phyloP scores from a whole-genome alignment of 306 rosid genomes.

The Acmispon strigosus region DNA sequence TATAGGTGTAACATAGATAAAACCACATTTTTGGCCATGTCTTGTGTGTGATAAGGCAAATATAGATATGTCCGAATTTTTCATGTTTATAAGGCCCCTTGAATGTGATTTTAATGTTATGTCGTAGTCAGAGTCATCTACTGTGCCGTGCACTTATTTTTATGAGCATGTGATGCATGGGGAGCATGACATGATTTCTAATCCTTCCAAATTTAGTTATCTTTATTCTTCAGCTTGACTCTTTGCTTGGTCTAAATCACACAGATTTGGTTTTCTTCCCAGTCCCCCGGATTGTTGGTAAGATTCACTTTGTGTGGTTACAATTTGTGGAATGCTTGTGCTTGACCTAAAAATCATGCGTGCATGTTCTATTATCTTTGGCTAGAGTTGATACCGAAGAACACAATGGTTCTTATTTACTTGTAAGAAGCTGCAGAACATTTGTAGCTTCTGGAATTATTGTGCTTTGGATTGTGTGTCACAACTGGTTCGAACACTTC shows the following conservation, averaged over 20 bases:
- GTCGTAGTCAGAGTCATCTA: neutral
- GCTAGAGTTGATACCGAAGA: neutral
- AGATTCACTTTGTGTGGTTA: constrained; percentile 25
- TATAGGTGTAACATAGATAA: constrained; percentile 38
- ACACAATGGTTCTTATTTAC: too few relatives aligned
- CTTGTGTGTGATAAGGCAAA: too few relatives aligned
- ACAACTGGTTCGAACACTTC: too few relatives aligned
- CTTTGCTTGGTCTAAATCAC: constrained; percentile 11
- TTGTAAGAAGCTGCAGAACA: too few relatives aligned
- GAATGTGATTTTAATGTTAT: constrained; percentile 2
- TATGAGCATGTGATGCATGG: constrained; percentile 22
- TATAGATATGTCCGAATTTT: neutral
- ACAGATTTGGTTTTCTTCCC: neutral
- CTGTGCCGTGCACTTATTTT: neutral
- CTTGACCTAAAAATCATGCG: constrained; percentile 2
- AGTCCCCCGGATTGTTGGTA: neutral
- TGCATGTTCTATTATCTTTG: neutral
- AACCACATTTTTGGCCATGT: constrained; percentile 18
- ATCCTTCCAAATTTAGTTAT: constrained; percentile 20
- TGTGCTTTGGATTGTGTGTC: too few relatives aligned
- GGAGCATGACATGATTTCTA: constrained; percentile 1
- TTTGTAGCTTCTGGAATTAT: neutral
- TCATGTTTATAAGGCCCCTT: neutral
- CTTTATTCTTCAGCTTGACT: neutral
- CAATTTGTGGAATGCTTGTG: constrained; percentile 4